Evolutionary conservation across 2,329 filamentous ascomycete species (phyloP), one percentile per base, ranked within the genome.

Genomic region (Colletotrichum tanaceti): DNA sequence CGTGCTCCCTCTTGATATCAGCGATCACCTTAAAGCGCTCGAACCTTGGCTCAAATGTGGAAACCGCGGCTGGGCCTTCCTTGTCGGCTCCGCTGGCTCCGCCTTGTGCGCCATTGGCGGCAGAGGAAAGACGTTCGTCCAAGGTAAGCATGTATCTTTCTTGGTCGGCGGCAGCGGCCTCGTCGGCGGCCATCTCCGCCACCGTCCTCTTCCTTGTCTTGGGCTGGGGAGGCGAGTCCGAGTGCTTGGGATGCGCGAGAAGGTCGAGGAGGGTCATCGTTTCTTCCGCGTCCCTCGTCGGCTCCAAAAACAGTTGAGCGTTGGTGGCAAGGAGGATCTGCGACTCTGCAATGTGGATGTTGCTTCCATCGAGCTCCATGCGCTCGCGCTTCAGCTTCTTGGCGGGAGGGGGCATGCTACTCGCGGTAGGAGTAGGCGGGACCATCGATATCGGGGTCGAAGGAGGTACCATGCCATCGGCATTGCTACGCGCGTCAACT

Each of bases 141-240:
- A 94, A 89, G 24, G 93, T 90, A 58, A 98, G 90, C 93, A 99
- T 96, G 73, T 93, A 97, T 54, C 93, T 89, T 79, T 99, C 94
- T 72, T 93, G 90, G 68, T 94, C 93, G 24, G 94, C 95, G 0
- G 94, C 93, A 68, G 93, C 86, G 1, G 96, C 95, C 80, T 99
- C 94, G 75, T 99, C 96, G 9, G 95, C 95, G 10, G 93, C 96
- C 83, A 98, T 89, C 77, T 99, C 95, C 10, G 96, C 96, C 20
- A 97, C 91, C 0, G 96, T 99, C 71, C 95, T 90, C 84, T 99
- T 98, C 65, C 96, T 87, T 9, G 90, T 91, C 84, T 97, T 98
- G 3, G 94, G 94, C 69, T 91, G 87, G 0, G 96, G 95, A 11
- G 93, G 90, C 50, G 89, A 84, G 58, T 91, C 88, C 38, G 89